Evolutionary conservation across 768 basidiomycete genomes (phyloP), one percentile per base, ranked within the genome.

Genomic region (Serendipita sp.): DNA sequence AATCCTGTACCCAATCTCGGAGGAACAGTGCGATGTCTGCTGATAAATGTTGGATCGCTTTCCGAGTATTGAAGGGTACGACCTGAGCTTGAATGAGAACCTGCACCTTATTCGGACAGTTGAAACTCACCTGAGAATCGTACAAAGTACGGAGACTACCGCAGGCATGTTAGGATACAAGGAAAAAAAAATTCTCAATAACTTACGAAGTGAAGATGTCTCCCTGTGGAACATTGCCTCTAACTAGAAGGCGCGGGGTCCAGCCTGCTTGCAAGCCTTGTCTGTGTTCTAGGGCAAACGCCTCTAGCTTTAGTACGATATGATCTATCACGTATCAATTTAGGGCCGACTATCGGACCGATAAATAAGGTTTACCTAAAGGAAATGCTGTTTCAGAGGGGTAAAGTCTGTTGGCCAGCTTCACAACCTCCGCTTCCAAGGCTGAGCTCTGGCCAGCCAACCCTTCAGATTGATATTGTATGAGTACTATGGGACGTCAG

Each of bases 321-420:
- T 86, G 81, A 67, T 86, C 95, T 96, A 69, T 3, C 66, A 45
- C 41, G 0, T 10, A 15, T 10, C 41, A 2, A 13, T 41, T 41
- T 41, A 13, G 13, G 0, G 4, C 7, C 5, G 13, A 10, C 15
- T 18, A 11, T 46, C 3, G 54, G 38, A 18, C 45, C 44, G 41
- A 18, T 54, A 53, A 32, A 54, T 5, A 3, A 16, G 0, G 15
- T 16, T 16, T 35, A 93, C 92, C 82, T 34, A 93, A 76, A 16
- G 92, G 92, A 74, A 95, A 93, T 8, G 92, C 88, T 66, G 84
- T 85, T 67, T 92, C 90, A 2, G 92, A 95, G 0, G 93, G 91
- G 71, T 89, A 92, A 72, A 94, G 95, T 24, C 89, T 79, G 69
- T 89, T 85, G 18, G 88, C 91, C 3, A 96, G 78, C 1, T 85